Base-by-base conservation (phyloP, 768 basidiomycete species). In the Leccinum disarticulatum region DNA sequence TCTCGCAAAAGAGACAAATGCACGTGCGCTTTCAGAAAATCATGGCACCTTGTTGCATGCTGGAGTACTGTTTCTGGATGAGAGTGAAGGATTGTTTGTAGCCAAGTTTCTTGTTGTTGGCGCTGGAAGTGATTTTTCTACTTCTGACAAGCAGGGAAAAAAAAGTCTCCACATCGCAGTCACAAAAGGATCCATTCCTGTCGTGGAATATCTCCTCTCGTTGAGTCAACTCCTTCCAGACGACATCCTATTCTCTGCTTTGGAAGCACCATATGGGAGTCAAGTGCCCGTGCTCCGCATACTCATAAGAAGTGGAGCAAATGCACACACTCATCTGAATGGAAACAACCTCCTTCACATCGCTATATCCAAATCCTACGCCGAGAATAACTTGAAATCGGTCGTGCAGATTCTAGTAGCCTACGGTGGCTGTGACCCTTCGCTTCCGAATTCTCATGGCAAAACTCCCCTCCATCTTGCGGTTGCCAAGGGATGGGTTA, bases 391-490 rank as follows among this genome's bases (percentile, higher is more conserved):
- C 11, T n/a, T 43, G 19, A 15, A 10, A 43, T 28, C 10, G 6
- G 11, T 54, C 1, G n/a, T 50, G 8, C 1, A 15, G 27, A 28
- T 27, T 10, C 60, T 62, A 17, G n/a, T 62, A 11, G 22, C n/a
- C n/a, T n/a, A 52, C 0, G 2, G 22, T 41, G 61, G 54, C n/a
- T 62, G 61, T 33, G 54, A 61, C 22, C 33, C 54, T 22, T 41
- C 19, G 25, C 19, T 17, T 3, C 17, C 13, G 3, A 27, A 62
- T n/a, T 46, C 41, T 14, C 27, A 0, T 17, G 35, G 54, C 0
- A 9, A 19, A 25, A 61, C 49, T 11, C 60, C 61, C 1, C 14
- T 61, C 46, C 60, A 52, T 10, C 11, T 61, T 46, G 60, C 61
- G 4, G 59, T 55, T 15, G 17, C 9, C 5, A 3, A 17, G 22